Conservation (phyloP, 2,329 filamentous ascomycete genomes). For the Dactylellina drechsleri region DNA sequence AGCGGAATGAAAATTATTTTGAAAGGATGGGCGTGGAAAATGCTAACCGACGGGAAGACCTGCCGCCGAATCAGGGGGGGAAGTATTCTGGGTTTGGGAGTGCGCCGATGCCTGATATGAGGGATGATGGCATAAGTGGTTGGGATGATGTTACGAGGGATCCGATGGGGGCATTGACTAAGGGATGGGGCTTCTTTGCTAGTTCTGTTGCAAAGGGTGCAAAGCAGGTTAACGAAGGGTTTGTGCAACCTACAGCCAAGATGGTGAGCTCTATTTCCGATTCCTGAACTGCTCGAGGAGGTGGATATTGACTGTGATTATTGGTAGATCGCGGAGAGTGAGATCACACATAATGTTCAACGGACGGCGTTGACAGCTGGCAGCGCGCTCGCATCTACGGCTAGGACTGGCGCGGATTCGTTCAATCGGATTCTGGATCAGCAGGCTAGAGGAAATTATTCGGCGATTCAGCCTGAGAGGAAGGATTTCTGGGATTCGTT, state of each 20-base stretch:
- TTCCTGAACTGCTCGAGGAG: neutral
- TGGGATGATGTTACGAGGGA: conserved; percentile 92
- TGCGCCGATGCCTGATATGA: conserved; percentile 66
- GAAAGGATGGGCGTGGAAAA: conserved; percentile 85
- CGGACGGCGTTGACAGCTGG: conserved; percentile 63
- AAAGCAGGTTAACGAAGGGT: conserved; percentile 88
- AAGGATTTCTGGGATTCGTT: conserved; percentile 95
- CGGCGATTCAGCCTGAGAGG: conserved; percentile 70
- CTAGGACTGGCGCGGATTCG: conserved; percentile 69
- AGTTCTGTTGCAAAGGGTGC: conserved; percentile 88
- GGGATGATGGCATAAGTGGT: conserved; percentile 62
- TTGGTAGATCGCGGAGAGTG: conserved; percentile 77
- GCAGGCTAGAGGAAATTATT: conserved; percentile 68
- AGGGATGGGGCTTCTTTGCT: conserved; percentile 94
- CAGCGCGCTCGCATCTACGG: conserved; percentile 38
- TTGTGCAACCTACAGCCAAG: conserved; percentile 90
- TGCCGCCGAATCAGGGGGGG: conserved; percentile 89
- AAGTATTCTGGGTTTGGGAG: conserved; percentile 94
- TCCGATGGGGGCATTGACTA: conserved; percentile 85
- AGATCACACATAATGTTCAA: conserved; percentile 72
- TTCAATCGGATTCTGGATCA: conserved; percentile 68
- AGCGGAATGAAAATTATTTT: conserved; percentile 87
- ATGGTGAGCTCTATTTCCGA: conserved; percentile 69
- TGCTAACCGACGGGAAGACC: conserved; percentile 74
- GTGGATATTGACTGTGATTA: neutral